Base-by-base conservation (phyloP, 495 filamentous ascomycete genomes). In the Poronia punctata region DNA sequence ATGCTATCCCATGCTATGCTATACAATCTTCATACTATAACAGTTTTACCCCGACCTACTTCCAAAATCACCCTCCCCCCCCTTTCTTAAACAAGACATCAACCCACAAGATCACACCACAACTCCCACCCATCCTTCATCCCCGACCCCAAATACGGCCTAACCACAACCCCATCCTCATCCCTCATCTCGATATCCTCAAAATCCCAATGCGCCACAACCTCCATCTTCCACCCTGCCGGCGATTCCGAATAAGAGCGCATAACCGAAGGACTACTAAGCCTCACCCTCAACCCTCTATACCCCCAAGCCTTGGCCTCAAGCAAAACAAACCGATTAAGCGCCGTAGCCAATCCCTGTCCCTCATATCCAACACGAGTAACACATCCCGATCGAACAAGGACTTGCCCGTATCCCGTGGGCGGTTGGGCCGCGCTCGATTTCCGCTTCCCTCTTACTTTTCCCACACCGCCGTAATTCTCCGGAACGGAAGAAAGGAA, bases 251-350 rank as follows among this genome's bases (percentile, higher is more conserved):
- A 7, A n/a, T 27, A 27, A n/a, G 7, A 7, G 7, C 24, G 7
- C n/a, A 27, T 7, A n/a, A 27, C n/a, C 24, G 24, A 27, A 27
- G 7, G 24, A 27, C n/a, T n/a, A 7, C 24, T n/a, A 7, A 27
- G 7, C 24, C 24, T n/a, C 24, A 27, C 24, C 7, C 24, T 27
- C 24, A 27, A n/a, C 24, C 24, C 49, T 38, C 45, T 45, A 33
- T 40, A 52, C 21, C 49, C 49, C 36, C 18, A 44, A 12, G 40
- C 39, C 37, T 52, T 52, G 45, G 48, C 48, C 34, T 52, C 49
- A 5, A 52, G 45, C 49, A 52, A 48, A 31, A 52, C 38, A 19
- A 45, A 52, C 21, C 15, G 47, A 16, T 45, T 36, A n/a, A 52
- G 18, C 11, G 25, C 45, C 20, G 40, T 45, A 40, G 48, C 48